Percentiles rank a stretch among this genome's conserved stretches.
These are phyloP conservation scores for Saccharomycopsis capsularis DNA, from an alignment of 805 yeast genomes.

Conservation along the genomic window DNA sequence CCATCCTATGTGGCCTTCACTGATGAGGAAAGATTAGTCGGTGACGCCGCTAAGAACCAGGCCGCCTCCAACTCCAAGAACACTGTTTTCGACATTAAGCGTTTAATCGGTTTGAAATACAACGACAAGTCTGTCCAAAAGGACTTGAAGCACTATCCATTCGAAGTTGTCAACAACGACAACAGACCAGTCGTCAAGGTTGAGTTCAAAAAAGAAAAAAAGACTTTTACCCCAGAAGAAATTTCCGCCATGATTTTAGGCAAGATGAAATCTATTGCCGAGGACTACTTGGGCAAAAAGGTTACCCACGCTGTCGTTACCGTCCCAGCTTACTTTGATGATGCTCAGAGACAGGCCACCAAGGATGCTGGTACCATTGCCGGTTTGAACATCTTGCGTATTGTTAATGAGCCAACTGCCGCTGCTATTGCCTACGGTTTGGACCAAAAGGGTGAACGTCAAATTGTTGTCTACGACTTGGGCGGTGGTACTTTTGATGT, in stretches of 20 bases:
- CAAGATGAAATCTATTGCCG: conserved; percentile 91
- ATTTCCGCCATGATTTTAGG: conserved; percentile 86
- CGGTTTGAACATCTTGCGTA: conserved; percentile 81
- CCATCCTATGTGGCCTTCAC: conserved; percentile 94
- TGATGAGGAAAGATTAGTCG: conserved; percentile 85
- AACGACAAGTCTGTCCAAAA: conserved; percentile 69
- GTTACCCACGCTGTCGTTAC: conserved; percentile 90
- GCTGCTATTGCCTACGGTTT: conserved; percentile 97
- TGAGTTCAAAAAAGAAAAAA: conserved; percentile 63
- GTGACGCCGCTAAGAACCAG: conserved; percentile 96
- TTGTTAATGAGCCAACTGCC: conserved; percentile 92
- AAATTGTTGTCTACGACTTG: conserved; percentile 85
- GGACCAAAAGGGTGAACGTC: conserved; percentile 74
- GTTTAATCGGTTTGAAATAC: conserved; percentile 82
- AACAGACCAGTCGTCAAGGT: conserved; percentile 84
- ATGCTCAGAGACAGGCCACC: conserved; percentile 91
- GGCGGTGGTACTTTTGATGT: conserved; percentile 99
- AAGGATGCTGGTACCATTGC: conserved; percentile 92
- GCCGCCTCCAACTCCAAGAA: conserved; percentile 83
- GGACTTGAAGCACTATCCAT: conserved; percentile 82
- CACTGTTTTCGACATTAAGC: conserved; percentile 86
- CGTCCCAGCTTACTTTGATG: conserved; percentile 90
- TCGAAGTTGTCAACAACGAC: conserved; percentile 54
- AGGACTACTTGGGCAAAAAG: conserved; percentile 76
- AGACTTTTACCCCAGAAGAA: conserved; percentile 85